phyloP scores from a whole-genome alignment of 208 protist genomes.

The Tritrichomonas foetus region DNA sequence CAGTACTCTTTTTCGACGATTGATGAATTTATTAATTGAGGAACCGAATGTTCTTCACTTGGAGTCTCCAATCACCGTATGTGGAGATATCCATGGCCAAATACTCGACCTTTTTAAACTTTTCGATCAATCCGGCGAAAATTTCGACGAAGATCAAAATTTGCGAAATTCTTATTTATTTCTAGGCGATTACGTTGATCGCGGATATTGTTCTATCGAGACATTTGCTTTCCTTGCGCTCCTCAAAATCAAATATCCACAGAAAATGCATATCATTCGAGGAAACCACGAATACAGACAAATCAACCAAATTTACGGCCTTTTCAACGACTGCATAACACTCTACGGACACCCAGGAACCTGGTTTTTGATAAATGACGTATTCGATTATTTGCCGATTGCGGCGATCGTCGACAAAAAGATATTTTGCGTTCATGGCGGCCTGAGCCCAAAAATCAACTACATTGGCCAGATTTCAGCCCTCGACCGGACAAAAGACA shows the following conservation, averaged over 20 bases:
- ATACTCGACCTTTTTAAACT: background rate
- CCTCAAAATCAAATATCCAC: background rate
- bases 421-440: background rate
- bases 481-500: no score
- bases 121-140: background rate
- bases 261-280: background rate
- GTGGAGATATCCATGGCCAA: conserved; percentile 19
- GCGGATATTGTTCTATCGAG: background rate
- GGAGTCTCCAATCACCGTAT: background rate
- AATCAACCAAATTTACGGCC: background rate
- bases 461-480: no score
- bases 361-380: background rate
- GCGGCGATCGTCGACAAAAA: background rate
- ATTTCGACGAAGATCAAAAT: no score
- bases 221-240: background rate
- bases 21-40: background rate
- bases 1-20: background rate
- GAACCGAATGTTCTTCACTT: background rate
- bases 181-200: background rate
- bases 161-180: background rate
- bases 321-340: background rate
- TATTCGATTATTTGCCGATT: background rate
- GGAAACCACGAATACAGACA: background rate
- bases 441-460: background rate
- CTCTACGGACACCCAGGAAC: background rate